Base-by-base conservation (phyloP, 257 asterid genomes). In the Solanum medicagineum region DNA sequence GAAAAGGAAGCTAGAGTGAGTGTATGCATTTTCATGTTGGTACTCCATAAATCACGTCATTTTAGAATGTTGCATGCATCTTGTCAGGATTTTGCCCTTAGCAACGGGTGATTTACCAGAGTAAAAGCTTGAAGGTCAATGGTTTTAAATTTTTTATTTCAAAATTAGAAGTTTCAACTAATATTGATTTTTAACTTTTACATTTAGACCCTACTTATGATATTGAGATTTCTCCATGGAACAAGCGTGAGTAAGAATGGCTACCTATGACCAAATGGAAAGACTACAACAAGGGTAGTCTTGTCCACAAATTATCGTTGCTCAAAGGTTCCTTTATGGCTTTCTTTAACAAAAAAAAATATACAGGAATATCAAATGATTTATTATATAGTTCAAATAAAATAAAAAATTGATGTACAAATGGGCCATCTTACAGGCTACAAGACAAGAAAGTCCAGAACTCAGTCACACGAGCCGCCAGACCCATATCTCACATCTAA, bases 341-440 rank as follows among this genome's bases (percentile, higher is more conserved):
- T 62, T 62, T 24, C 69, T 22, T 40, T 63, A 63, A 7, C 1
- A 12, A 63, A 26, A 65, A 29, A 40, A 68, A 36, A 32, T 8
- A 10, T 8, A 20, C 14, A 5, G 19, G 22, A 20, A 8, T 36
- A 16, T 16, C 80, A n/a, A 71, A 71, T 44, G 29, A 68, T 20
- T 73, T 45, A 20, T 57, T 20, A 15, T 73, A 5, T 45, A 45
- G n/a, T 12, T 12, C 36, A 3, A n/a, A n/a, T n/a, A 20, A 71
- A 20, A 44, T 20, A 71, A 57, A 20, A 57, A 57, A 24, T 9
- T 57, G 65, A 57, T 20, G 26, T 57, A 57, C n/a, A 8, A 45
- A 73, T 75, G 82, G 82, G 82, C 42, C 60, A 47, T 45, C 15
- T 60, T 24, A n/a, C 32, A 5, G 24, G 68, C 70, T 65, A 73